Evolutionary conservation across 179 eudicot species (phyloP), one percentile per base, ranked within the genome.

Genomic region (Gypsophila paniculata): DNA sequence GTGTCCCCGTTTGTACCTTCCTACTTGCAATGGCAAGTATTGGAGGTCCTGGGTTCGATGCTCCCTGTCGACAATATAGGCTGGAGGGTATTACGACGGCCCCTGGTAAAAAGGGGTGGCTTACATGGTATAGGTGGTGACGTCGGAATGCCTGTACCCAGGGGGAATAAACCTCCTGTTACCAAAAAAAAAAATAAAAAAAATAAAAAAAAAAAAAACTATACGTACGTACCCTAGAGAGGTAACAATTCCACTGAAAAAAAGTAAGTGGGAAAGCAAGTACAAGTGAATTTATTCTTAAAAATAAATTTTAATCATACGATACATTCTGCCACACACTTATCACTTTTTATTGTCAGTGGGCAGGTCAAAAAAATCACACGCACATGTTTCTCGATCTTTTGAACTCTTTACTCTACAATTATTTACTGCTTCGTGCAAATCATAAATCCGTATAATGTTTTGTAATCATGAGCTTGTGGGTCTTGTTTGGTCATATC

Each of bases 321-420:
- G n/a, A 51, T 42, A 19, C 22, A 11, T 48, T 53, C 38, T 29
- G 5, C 36, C 19, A 8, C 8, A 25, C 21, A 18, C 26, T 42
- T 17, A 53, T 60, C 25, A 61, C 70, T 12, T 69, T 69, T 39
- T 71, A 19, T 71, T 76, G 34, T 54, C 58, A 75, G 79, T 68
- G 79, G 74, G 71, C 18, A 75, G 74, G 79, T 79, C 82, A 79
- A 79, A 67, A 25, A 72, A 42, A 51, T 79, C n/a, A 76, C 71
- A 49, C n/a, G 69, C 75, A 63, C 70, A 75, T 59, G 21, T 22
- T 13, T 67, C 51, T 22, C 8, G 61, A 51, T 70, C 57, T 73
- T 73, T 64, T 60, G 32, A 59, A 67, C 72, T 58, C 67, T 17
- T 23, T 42, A 6, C 52, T 34, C 42, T 38, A 34, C 38, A 72